These are phyloP conservation scores for Cryptosporidium xiaoi DNA, from an alignment of 169 alveolate genomes.

Conservation along the genomic window DNA sequence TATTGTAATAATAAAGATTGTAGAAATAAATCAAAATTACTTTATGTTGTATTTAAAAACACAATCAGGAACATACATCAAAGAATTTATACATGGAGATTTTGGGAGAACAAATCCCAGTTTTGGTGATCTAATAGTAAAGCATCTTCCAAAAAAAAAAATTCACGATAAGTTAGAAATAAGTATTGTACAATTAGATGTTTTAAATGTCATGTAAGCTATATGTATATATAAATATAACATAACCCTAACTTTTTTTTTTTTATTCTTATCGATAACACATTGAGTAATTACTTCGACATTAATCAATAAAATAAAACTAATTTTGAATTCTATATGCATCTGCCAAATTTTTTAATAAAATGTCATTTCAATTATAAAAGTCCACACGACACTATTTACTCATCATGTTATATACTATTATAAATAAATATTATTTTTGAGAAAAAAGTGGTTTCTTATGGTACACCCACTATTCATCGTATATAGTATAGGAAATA, in stretches of 20 bases:
- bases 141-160: neutral
- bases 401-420: too few species aligned
- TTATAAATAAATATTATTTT: too few species aligned
- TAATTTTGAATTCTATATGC: too few species aligned
- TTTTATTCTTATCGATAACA: too few species aligned
- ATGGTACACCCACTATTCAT: neutral
- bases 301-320: too few species aligned
- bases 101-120: slow-evolving; percentile 89
- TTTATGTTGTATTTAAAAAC: slow-evolving; percentile 85
- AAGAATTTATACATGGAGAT: slow-evolving; percentile 92
- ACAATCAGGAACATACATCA: slow-evolving; percentile 90
- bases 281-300: too few species aligned
- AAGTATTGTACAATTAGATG: slow-evolving; percentile 51
- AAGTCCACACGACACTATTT: too few species aligned
- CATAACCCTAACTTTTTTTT: too few species aligned
- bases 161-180: neutral
- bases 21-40: slow-evolving; percentile 84
- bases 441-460: too few species aligned
- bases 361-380: too few species aligned
- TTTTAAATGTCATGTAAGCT: slow-evolving; percentile 4
- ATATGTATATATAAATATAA: too few species aligned
- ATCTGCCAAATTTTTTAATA: too few species aligned
- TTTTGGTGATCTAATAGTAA: slow-evolving; percentile 81
- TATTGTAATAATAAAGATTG: slow-evolving; percentile 80
- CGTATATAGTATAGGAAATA: neutral